phyloP scores from a whole-genome alignment of 2,329 filamentous ascomycete species.

The Claviceps sp. region DNA sequence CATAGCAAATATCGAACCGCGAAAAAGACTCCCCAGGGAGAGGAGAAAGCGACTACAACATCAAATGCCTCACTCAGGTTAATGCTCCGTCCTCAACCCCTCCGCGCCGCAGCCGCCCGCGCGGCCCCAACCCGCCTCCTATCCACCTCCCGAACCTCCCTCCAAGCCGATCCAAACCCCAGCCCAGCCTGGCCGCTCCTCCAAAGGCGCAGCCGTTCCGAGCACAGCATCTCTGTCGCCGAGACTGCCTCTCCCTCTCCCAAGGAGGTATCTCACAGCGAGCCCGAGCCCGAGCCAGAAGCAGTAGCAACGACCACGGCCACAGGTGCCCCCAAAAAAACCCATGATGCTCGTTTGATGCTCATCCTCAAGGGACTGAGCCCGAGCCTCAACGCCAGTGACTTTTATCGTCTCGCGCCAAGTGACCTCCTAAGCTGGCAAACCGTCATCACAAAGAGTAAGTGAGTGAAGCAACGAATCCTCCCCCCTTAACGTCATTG shows the following conservation, averaged over 20 bases:
- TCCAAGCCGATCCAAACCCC: not conserved
- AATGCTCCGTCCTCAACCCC: slow-evolving; percentile 20
- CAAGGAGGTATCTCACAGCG: not conserved
- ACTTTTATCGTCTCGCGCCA: slow-evolving; percentile 56
- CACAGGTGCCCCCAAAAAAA: not conserved
- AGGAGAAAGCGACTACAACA: not conserved
- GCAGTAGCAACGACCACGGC: not conserved
- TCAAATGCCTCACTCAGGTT: slow-evolving; percentile 1
- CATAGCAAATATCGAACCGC: too few relatives aligned
- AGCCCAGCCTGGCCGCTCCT: slow-evolving; percentile 5
- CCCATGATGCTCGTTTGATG: slow-evolving; percentile 15
- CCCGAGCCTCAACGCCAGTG: slow-evolving; percentile 46
- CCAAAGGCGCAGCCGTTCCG: not conserved
- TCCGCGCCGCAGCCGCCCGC: slow-evolving; percentile 12
- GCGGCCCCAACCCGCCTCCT: slow-evolving; percentile 2
- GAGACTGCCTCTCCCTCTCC: not conserved
- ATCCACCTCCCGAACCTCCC: not conserved
- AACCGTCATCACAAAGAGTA: slow-evolving; percentile 45
- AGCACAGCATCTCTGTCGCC: not conserved
- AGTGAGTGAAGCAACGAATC: not conserved
- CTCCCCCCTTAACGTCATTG: not conserved
- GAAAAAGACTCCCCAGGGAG: not conserved
- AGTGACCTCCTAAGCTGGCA: slow-evolving; percentile 57
- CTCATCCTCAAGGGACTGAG: slow-evolving; percentile 47
- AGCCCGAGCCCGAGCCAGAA: not conserved